Evolutionary conservation across 768 basidiomycete species (phyloP).

Genomic region (Hypsizygus marmoreus): DNA sequence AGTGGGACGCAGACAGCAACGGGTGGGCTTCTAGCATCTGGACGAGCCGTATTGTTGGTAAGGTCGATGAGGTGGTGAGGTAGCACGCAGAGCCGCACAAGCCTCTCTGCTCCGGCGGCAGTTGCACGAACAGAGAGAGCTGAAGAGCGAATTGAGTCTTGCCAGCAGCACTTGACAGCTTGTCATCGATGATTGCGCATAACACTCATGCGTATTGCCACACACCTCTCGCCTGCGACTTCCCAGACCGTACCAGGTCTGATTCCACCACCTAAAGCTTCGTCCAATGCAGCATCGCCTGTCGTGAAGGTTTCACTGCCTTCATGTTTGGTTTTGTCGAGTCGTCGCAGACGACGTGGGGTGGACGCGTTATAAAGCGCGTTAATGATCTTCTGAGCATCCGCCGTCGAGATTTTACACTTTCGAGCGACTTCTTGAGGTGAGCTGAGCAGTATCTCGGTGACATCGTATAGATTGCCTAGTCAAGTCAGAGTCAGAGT

Average conservation of each 20-base stretch:
- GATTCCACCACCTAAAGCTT: constrained; percentile 76
- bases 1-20: constrained; percentile 41
- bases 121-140: constrained; percentile 76
- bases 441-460: constrained; percentile 52
- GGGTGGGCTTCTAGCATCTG: constrained; percentile 63
- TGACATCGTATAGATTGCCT: constrained; percentile 51
- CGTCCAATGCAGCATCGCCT: constrained; percentile 72
- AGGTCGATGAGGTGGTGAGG: constrained; percentile 68
- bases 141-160: constrained; percentile 94
- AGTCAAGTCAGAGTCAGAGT: background rate
- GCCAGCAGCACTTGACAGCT: constrained; percentile 73
- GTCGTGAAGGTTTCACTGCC: constrained; percentile 62
- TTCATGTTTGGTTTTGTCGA: constrained; percentile 40
- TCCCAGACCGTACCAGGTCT: constrained; percentile 84
- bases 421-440: constrained; percentile 55
- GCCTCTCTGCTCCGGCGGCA: constrained; percentile 58
- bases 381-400: constrained; percentile 53
- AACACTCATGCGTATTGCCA: constrained; percentile 6
- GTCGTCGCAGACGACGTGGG: constrained; percentile 35
- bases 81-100: constrained; percentile 73
- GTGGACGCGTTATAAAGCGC: constrained; percentile 45
- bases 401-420: constrained; percentile 52
- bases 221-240: constrained; percentile 84
- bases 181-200: background rate
- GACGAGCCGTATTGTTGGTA: constrained; percentile 68